Percentiles rank a stretch among this genome's conserved stretches.
Conservation (phyloP, 805 yeast genomes). For the Jamesozyma hellenica region DNA sequence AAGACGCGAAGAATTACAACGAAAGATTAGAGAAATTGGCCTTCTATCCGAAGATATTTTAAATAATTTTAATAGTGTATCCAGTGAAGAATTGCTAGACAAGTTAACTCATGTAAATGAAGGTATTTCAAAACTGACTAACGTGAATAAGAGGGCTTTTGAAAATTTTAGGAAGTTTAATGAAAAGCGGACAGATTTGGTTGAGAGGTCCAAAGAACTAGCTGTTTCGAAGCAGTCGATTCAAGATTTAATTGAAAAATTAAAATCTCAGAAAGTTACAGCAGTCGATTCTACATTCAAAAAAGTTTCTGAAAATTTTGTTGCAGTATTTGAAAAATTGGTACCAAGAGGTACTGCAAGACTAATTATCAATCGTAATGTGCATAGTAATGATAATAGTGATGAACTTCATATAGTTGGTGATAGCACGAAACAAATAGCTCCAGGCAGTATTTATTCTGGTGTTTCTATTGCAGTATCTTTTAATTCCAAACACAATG, state of each 20-base stretch:
- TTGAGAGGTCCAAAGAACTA: constrained; percentile 55
- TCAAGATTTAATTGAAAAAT: constrained; percentile 53
- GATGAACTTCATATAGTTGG: constrained; percentile 16
- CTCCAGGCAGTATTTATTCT: constrained; percentile 35
- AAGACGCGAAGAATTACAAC: constrained; percentile 63
- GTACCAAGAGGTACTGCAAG: constrained; percentile 79
- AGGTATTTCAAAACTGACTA: constrained; percentile 52
- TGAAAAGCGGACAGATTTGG: constrained; percentile 58
- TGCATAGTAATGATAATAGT: constrained; percentile 9
- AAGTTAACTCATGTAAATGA: constrained; percentile 46
- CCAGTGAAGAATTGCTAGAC: constrained; percentile 44
- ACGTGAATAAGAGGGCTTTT: constrained; percentile 80
- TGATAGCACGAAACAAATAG: constrained; percentile 7
- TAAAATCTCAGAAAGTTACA: constrained; percentile 69
- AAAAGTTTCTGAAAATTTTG: constrained; percentile 64
- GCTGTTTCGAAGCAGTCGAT: constrained; percentile 63
- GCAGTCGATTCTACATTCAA: constrained; percentile 74
- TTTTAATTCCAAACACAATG: constrained; percentile 76
- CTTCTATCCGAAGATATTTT: constrained; percentile 81
- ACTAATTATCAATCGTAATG: constrained; percentile 48
- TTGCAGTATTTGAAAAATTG: constrained; percentile 62
- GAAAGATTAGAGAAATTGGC: constrained; percentile 74
- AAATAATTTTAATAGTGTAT: constrained; percentile 34
- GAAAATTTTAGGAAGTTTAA: constrained; percentile 73
- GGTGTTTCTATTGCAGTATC: constrained; percentile 87